Conservation (phyloP, 169 alveolate species). For the Eimeria acervulina region DNA sequence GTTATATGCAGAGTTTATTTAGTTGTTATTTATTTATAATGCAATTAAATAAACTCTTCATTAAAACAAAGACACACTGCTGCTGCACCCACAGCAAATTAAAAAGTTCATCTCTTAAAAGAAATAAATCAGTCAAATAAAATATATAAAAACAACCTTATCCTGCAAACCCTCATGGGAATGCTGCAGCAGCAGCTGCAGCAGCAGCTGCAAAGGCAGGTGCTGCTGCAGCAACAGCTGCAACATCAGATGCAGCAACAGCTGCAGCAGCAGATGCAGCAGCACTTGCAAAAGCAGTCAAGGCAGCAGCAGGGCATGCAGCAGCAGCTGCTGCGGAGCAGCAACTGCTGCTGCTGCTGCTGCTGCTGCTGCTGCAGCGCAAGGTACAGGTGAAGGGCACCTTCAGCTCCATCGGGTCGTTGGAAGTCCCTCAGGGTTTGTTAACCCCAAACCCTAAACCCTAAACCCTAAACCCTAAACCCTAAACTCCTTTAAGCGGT, state of each 20-base stretch:
- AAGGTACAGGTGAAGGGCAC: not conserved
- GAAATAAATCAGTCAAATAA: not conserved
- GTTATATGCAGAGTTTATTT: no score
- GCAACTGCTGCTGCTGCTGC: not conserved
- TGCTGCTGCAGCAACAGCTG: not conserved
- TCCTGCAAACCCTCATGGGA: no score
- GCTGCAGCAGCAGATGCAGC: no score
- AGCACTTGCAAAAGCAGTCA: no score
- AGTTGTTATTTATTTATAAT: no score
- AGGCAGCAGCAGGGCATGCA: no score
- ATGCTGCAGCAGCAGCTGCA: slow-evolving; percentile 3
- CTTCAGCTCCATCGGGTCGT: not conserved
- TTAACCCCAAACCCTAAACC: slow-evolving; percentile 2
- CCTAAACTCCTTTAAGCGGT: slow-evolving; percentile 35
- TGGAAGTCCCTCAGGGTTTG: not conserved
- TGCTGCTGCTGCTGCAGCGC: not conserved
- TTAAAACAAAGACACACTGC: no score
- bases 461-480: slow-evolving; percentile 31
- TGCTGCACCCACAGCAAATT: not conserved
- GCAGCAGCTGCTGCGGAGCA: no score
- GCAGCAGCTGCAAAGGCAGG: not conserved
- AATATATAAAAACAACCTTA: no score
- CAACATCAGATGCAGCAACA: no score
- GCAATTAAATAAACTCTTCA: no score
- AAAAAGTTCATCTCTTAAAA: not conserved